Conservation (phyloP, 2,329 filamentous ascomycete genomes). For the Phaeosphaeriaceae sp. region DNA sequence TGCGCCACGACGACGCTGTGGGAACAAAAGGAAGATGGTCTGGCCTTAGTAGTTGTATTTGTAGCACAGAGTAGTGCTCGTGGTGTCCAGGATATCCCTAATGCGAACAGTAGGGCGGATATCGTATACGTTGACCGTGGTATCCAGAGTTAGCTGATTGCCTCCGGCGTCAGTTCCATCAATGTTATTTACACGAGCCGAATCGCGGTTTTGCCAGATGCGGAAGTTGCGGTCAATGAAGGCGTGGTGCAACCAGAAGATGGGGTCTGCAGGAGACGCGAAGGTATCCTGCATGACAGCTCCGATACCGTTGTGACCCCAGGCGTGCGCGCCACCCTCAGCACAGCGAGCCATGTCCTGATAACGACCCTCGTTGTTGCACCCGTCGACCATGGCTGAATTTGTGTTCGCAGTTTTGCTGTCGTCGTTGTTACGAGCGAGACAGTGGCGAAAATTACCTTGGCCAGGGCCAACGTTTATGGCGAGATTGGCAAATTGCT, state of each 20-base stretch:
- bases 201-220: slow-evolving; percentile 55
- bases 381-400: slow-evolving; percentile 35
- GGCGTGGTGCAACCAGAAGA: slow-evolving; percentile 59
- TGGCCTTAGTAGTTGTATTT: slow-evolving; percentile 43
- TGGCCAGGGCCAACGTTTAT: slow-evolving; percentile 40
- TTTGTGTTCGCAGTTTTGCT: slow-evolving; percentile 35
- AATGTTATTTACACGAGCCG: slow-evolving; percentile 39
- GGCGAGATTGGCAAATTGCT: slow-evolving; percentile 42
- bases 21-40: background rate
- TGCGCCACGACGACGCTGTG: too few species aligned
- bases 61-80: slow-evolving; percentile 37
- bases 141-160: slow-evolving; percentile 35
- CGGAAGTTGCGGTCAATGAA: slow-evolving; percentile 59
- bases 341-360: slow-evolving; percentile 38
- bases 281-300: slow-evolving; percentile 43
- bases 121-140: slow-evolving; percentile 32
- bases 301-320: slow-evolving; percentile 46
- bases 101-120: slow-evolving; percentile 36
- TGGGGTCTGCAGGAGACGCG: slow-evolving; percentile 42
- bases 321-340: slow-evolving; percentile 41
- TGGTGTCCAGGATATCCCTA: slow-evolving; percentile 40
- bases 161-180: slow-evolving; percentile 47
- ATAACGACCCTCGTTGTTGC: slow-evolving; percentile 31
- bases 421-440: slow-evolving; percentile 37
- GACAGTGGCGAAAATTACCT: slow-evolving; percentile 37